Base-by-base conservation (phyloP, 805 yeast species). In the Wickerhamiella nectarea region DNA sequence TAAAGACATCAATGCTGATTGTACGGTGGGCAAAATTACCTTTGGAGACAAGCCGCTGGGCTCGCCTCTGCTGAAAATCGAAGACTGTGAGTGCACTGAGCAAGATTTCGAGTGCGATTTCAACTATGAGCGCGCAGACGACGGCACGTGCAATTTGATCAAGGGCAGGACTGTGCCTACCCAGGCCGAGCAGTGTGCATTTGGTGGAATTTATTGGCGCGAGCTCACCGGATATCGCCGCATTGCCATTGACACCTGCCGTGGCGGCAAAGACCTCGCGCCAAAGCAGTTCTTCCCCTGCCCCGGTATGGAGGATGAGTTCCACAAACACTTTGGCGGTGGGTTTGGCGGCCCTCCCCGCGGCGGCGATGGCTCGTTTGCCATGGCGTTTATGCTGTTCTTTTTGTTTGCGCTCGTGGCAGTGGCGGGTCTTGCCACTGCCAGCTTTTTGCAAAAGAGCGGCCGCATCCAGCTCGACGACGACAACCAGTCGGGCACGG, bases 71-170 rank as follows among this genome's bases (percentile, higher is more conserved):
- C 70, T 69, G 50, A 66, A 71, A 10, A 58, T 71, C 9, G 67
- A 75, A 47, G 78, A 82, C 58, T 91, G 98, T 64, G 58, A 79
- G 1, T 91, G 98, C 65, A 70, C 91, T 0, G 72, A 95, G 60
- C 71, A 72, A 42, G 98, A 89, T 56, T 91, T 67, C 56, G 98
- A 91, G 61, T 91, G 98, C 70, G 98, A 91, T 60, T 84, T 77
- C 66, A 87, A 87, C 62, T 87, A 69, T 60, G 72, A 62, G 46
- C 70, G 79, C 47, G 77, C 76, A 41, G 42, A 41, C 9, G 95
- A 85, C 56, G 94, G 94, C 17, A 80, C 91, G 2, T 91, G 98
- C 65, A 75, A 75, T 57, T 70, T 86, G 34, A 82, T 86, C n/a
- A 66, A 69, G 17, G 96, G 95, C 0, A 66, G 74, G 44, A 59